Base-by-base conservation (phyloP, 768 basidiomycete genomes). In the Peribolospora kevripleyi region DNA sequence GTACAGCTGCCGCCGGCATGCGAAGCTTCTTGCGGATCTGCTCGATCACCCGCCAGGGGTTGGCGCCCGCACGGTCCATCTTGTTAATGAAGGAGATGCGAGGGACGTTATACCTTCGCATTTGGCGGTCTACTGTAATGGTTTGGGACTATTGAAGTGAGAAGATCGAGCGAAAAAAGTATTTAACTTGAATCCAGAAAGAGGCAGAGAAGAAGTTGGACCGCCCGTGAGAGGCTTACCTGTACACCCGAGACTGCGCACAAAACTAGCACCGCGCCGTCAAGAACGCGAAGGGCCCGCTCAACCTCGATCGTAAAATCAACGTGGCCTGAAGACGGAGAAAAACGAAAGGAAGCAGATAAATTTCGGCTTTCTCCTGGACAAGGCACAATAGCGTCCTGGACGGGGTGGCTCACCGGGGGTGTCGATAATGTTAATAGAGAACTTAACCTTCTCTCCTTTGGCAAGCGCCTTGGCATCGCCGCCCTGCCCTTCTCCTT, bases 291-390 rank as follows among this genome's bases (percentile, higher is more conserved):
- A 51, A 98, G 72, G 37, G 93, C 93, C 11, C 93, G 79, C 68
- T 98, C 93, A 6, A 98, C 93, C 68, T 98, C 93, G 61, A 98
- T 97, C 2, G 93, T 98, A 65, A 98, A 98, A 68, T 98, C 93
- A 59, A 98, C 93, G 73, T 98, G 93, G 61, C 90, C 88, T 87
- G 55, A 4, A 7, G 8, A 7, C 7, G 11, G 14, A 10, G n/a
- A 59, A 36, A 48, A 37, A 56, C 37, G 25, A 47, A n/a, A 48
- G 13, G 58, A 42, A 40, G 13, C 3, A 5, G 5, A 56, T 39
- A 47, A 51, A 55, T 40, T 48, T 42, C 1, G 5, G 25, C 25
- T 1, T 25, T 25, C 25, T 25, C 25, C 25, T 25, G 25, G 25
- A 25, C 25, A 25, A 25, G 1, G 25, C 25, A 25, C 25, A 25